Base-by-base conservation (phyloP, 805 yeast genomes). In the Cyberlindnera euphorbiiphila region DNA sequence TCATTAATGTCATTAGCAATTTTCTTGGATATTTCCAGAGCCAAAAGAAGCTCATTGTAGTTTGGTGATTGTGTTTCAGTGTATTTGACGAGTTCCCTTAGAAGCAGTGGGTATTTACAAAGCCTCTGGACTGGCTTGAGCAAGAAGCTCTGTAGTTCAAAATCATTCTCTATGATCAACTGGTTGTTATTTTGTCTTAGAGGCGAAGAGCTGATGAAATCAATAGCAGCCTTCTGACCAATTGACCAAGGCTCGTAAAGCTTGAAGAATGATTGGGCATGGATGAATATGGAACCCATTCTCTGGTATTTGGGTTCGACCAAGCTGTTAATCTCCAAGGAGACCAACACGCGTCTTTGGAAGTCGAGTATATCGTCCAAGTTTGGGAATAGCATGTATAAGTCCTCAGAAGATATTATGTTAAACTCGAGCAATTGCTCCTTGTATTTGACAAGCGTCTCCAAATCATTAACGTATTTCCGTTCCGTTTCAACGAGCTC, bases 41-140 rank as follows among this genome's bases (percentile, higher is more conserved):
- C 96, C 37, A 72, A 60, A 19, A 73, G 65, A 21, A 91, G 66
- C 57, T 91, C 98, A 43, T 71, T 74, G 51, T 76, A 78, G 42
- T 66, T 66, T 8, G 76, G 72, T 66, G 72, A 67, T 13, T 61
- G 56, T 11, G 59, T 56, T 25, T 78, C 81, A 9, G 87, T 74
- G 34, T 69, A 58, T 56, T 86, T 87, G 34, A 85, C 59, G 36
- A 93, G 68, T 55, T 86, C 93, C 51, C 74, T 78, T 36, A 93
- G 63, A 33, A 93, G 68, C 35, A 93, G 64, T 2, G 98, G 98
- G 60, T 93, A 93, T 59, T 89, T 86, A 69, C 96, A 86, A n/a
- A 93, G 71, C 46, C 99, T 74, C 66, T 93, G 99, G 25, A 93
- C 86, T 0, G 99, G 99, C 59, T 91, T 93, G 50, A 93, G 76